Base-by-base conservation (phyloP, 495 filamentous ascomycete genomes). In the Geoglossum glabrum region DNA sequence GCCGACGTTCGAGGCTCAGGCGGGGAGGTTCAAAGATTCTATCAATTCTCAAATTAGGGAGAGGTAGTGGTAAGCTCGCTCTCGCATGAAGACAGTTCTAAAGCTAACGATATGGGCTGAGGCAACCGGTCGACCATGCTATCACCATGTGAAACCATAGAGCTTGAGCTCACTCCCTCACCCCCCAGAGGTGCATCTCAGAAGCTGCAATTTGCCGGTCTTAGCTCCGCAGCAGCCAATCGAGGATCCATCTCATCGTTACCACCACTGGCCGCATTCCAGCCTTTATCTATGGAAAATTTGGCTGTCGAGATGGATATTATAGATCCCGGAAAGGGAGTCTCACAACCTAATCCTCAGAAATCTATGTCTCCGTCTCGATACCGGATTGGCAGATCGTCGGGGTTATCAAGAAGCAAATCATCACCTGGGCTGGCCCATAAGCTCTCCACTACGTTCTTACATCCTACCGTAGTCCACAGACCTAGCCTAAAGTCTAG, bases 401-500 rank as follows among this genome's bases (percentile, higher is more conserved):
- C 64, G n/a, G 61, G 61, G 1, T 34, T 65, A 6, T 57, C 57
- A 1, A 56, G 49, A 30, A 52, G 28, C 23, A 52, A 21, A 52
- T 52, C 49, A 15, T 52, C 49, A 49, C 71, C 74, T 30, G 49
- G 49, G 7, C 62, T 81, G 19, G 72, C 75, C 1, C 70, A 70
- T 36, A 79, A 70, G 60, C 51, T 80, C 21, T 80, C 76, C 0
- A 64, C 66, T 11, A 67, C 73, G 2, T 73, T 80, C 59, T 72
- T 72, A 0, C 71, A 74, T 28, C 71, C 74, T 21, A 82, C 79
- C 15, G 73, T 80, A 3, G 73, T 82, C 43, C 76, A 71, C 54
- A 75, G 76, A 13, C 67, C 71, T 0, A 68, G 73, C 57, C 63
- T 73, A 11, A 67, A 68, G 15, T 60, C 69, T 17, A 70, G 75